Percentiles rank a stretch among this genome's conserved stretches.
Conservation (phyloP, 2,329 filamentous ascomycete species). For the Emmonsiellopsis sp. region DNA sequence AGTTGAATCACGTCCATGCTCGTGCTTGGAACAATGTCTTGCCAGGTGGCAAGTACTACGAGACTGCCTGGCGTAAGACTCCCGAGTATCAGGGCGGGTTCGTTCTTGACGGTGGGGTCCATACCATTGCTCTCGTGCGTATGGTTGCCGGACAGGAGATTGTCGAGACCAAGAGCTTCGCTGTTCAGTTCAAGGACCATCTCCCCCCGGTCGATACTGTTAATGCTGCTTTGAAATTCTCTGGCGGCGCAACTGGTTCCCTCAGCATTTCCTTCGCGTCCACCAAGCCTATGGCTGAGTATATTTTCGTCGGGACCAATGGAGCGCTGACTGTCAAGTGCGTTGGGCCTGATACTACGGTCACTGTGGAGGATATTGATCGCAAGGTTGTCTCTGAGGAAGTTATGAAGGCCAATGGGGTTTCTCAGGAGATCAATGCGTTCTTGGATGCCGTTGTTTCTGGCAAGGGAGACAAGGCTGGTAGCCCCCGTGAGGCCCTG, state of each 20-base stretch:
- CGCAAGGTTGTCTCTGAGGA: slow-evolving; percentile 45
- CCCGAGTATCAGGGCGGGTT: slow-evolving; percentile 52
- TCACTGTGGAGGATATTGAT: slow-evolving; percentile 36
- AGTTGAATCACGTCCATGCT: slow-evolving; percentile 42
- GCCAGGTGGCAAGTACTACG: slow-evolving; percentile 46
- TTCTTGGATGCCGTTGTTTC: slow-evolving; percentile 4
- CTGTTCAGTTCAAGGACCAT: slow-evolving; percentile 41
- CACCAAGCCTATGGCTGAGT: slow-evolving; percentile 40
- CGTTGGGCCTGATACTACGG: slow-evolving; percentile 27
- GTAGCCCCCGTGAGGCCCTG: slow-evolving; percentile 44
- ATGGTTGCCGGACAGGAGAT: slow-evolving; percentile 39
- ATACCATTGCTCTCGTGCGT: slow-evolving; percentile 45
- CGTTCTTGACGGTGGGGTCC: slow-evolving; percentile 50
- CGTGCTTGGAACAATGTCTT: slow-evolving; percentile 37
- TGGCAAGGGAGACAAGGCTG: slow-evolving; percentile 9
- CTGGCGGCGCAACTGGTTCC: slow-evolving; percentile 41
- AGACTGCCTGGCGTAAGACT: slow-evolving; percentile 48
- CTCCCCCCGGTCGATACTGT: slow-evolving; percentile 50
- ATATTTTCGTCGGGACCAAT: slow-evolving; percentile 43
- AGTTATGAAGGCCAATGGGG: slow-evolving; percentile 36
- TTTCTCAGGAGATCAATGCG: slow-evolving; percentile 24
- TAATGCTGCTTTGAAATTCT: slow-evolving; percentile 42
- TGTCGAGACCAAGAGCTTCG: slow-evolving; percentile 38
- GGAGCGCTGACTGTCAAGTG: slow-evolving; percentile 40
- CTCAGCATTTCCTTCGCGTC: slow-evolving; percentile 46